phyloP scores from a whole-genome alignment of 331 rosid species.

The Telfairia occidentalis region DNA sequence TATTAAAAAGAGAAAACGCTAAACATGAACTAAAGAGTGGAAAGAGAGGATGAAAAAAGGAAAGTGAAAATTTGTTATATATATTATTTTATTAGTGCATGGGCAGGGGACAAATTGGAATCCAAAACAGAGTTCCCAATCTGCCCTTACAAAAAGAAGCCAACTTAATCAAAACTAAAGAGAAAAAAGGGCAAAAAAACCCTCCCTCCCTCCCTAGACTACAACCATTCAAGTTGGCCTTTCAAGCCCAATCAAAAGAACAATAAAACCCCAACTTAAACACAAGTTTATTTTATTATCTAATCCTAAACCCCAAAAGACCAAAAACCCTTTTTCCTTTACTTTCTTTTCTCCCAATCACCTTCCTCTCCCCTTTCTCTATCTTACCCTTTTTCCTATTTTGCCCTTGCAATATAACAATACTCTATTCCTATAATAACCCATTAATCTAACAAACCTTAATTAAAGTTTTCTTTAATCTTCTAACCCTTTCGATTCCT shows the following conservation, averaged over 20 bases:
- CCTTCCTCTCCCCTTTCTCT: neutral
- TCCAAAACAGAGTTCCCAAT: constrained; percentile 1
- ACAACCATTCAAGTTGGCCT: neutral
- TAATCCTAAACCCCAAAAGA: constrained; percentile 6
- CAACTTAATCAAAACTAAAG: neutral
- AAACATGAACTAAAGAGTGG: neutral
- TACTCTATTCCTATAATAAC: constrained; percentile 15
- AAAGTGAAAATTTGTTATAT: neutral
- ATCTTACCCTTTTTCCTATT: constrained; percentile 5
- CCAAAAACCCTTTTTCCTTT: constrained; percentile 11
- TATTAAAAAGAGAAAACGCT: neutral
- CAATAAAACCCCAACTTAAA: constrained; percentile 16
- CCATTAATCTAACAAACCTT: constrained; percentile 12
- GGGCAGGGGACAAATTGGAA: constrained; percentile 13
- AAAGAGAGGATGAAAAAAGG: neutral
- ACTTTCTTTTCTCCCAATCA: neutral
- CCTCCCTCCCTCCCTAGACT: neutral
- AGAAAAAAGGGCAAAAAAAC: neutral
- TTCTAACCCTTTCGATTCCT: neutral
- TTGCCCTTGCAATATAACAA: too few relatives aligned
- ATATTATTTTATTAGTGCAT: constrained; percentile 1
- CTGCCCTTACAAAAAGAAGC: neutral
- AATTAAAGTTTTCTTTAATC: constrained; percentile 13
- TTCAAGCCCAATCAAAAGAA: constrained; percentile 15
- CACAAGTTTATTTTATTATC: constrained; percentile 25